Conservation (phyloP, 495 filamentous ascomycete genomes). For the Penicillium cosmopolitanum region DNA sequence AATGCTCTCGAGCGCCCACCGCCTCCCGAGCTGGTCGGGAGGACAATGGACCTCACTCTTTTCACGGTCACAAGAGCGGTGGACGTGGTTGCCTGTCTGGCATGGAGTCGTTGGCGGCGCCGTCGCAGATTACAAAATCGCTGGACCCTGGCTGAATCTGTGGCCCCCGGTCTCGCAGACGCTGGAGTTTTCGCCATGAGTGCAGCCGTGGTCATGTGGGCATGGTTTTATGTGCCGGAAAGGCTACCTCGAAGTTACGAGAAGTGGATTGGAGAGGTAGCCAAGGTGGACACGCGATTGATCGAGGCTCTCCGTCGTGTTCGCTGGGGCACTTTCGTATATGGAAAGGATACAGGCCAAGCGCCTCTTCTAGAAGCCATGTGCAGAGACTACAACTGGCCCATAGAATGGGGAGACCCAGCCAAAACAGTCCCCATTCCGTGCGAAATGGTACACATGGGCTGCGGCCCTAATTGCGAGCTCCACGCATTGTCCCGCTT, state of each 20-base stretch:
- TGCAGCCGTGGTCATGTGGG: conserved; percentile 85
- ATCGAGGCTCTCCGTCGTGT: conserved; percentile 73
- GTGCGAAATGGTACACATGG: conserved; percentile 89
- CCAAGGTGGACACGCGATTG: conserved; percentile 78
- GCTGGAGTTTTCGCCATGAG: conserved; percentile 76
- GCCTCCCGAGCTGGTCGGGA: conserved; percentile 60
- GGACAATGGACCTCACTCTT: conserved; percentile 84
- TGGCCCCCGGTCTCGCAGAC: conserved; percentile 61
- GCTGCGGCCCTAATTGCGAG: conserved; percentile 76
- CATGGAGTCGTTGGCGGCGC: conserved; percentile 59
- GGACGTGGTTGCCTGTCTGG: conserved; percentile 68
- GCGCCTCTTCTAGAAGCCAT: conserved; percentile 71
- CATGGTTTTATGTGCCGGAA: conserved; percentile 78
- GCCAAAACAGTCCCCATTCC: conserved; percentile 73
- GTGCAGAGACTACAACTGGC: conserved; percentile 74
- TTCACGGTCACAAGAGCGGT: conserved; percentile 77
- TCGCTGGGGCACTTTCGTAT: conserved; percentile 64
- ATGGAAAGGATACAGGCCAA: conserved; percentile 79
- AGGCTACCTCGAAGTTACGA: conserved; percentile 76
- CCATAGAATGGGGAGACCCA: conserved; percentile 77
- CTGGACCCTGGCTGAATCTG: conserved; percentile 56
- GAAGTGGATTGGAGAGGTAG: conserved; percentile 82
- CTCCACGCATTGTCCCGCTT: conserved; percentile 75
- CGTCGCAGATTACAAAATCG: conserved; percentile 37
- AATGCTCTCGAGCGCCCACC: conserved; percentile 18